Evolutionary conservation across 225 moss, liverwort and hornwort species (phyloP), one percentile per base, ranked within the genome.

Genomic region (Polytrichum formosum): DNA sequence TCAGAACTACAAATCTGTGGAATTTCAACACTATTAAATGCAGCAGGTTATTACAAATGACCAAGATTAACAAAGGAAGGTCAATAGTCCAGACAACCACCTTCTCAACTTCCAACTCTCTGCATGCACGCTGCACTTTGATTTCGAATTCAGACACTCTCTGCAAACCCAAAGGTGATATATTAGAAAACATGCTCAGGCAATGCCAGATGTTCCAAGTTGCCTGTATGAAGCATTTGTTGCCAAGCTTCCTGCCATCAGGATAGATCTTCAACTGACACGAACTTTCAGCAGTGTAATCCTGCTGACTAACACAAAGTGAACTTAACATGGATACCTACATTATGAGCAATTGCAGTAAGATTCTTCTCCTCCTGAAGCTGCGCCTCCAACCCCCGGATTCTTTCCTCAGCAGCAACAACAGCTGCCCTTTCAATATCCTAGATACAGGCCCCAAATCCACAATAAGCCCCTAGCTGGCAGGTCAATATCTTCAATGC

Each of bases 311-410:
- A 22, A 61, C 53, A 71, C 23, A 62, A 21, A 46, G 46, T 46
- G 53, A 65, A 68, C 33, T 54, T 72, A 23, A 37, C 26, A 64
- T 6, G 28, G 54, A 67, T 28, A 22, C 86, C 79, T 77, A 90
- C 90, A 75, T 87, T 91, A 63, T 77, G 75, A 62, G 91, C 82
- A 72, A 75, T 77, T 74, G 81, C 74, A 31, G 64, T 79, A 20
- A 84, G 67, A 71, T 78, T 71, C 73, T 84, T 84, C 69, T 93
- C 98, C 77, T 98, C 98, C 74, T 94, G 94, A 53, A 93, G 72
- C 67, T 92, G 92, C 28, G 85, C 76, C 65, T 91, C 97, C 69
- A 98, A 67, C 63, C 90, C 76, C 64, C 94, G 90, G 75, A 84
- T 60, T 74, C 83, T 91, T 72, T 92, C 97, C 72, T 98, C 94